phyloP scores from a whole-genome alignment of 2,329 filamentous ascomycete species.

The Tolypocladium tundrense region DNA sequence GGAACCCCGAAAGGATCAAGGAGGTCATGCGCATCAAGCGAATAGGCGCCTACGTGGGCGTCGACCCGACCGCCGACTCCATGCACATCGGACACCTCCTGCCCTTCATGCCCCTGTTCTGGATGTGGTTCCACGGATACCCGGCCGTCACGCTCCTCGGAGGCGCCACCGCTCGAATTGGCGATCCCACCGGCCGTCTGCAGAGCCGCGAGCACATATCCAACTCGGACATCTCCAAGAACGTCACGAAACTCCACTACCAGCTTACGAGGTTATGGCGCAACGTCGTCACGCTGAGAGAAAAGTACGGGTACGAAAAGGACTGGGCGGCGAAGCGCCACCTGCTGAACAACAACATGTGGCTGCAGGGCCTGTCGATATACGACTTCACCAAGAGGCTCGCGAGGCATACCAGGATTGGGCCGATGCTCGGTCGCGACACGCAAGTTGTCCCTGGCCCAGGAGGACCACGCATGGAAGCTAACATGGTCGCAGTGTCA shows the following conservation, averaged over 20 bases:
- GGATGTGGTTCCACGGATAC: constrained; percentile 71
- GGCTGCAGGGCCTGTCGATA: constrained; percentile 65
- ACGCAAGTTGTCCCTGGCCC: constrained; percentile 49
- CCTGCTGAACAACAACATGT: constrained; percentile 72
- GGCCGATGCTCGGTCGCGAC: constrained; percentile 79
- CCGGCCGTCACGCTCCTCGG: constrained; percentile 58
- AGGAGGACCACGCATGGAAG: neutral
- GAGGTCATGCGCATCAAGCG: constrained; percentile 54
- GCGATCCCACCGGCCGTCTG: constrained; percentile 65
- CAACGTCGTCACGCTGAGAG: constrained; percentile 58
- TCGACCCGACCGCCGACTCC: constrained; percentile 73
- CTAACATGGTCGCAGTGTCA: constrained; percentile 41
- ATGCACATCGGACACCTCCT: constrained; percentile 73
- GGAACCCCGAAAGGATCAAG: constrained; percentile 43
- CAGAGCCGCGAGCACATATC: constrained; percentile 46
- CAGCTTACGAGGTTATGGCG: constrained; percentile 64
- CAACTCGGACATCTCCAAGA: constrained; percentile 45
- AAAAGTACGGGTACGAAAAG: constrained; percentile 52
- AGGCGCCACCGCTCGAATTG: constrained; percentile 66
- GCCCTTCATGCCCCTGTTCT: constrained; percentile 74
- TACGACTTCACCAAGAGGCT: constrained; percentile 67
- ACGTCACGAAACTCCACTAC: constrained; percentile 56
- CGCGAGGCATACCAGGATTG: constrained; percentile 65
- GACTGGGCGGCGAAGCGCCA: constrained; percentile 57
- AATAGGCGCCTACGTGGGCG: constrained; percentile 67